phyloP scores from a whole-genome alignment of 371 early-diverging fungal genomes.

The Apophysomyces sp. region DNA sequence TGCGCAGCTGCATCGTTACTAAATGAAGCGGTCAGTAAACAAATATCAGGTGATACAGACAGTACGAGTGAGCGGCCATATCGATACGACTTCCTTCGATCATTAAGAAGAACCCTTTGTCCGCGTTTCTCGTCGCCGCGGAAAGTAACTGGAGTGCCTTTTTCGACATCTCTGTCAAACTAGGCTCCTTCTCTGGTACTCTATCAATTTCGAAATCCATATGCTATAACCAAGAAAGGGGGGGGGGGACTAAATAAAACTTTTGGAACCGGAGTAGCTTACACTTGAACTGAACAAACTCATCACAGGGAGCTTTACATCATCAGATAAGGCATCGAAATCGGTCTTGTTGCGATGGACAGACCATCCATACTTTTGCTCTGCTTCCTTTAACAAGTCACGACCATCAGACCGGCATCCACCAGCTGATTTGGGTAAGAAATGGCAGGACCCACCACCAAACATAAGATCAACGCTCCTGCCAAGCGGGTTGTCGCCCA shows the following conservation, averaged over 20 bases:
- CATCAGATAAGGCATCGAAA: constrained; percentile 55
- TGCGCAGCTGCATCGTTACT: constrained; percentile 93
- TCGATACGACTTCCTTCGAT: constrained; percentile 94
- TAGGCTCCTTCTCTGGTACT: constrained; percentile 64
- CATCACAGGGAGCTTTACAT: constrained; percentile 65
- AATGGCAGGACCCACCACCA: constrained; percentile 89
- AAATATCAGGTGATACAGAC: constrained; percentile 7
- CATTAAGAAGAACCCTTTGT: constrained; percentile 91
- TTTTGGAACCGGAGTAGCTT: constrained; percentile 9
- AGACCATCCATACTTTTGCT: constrained; percentile 58
- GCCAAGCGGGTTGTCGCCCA: constrained; percentile 80
- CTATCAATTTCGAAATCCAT: constrained; percentile 93
- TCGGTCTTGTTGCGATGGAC: constrained; percentile 44
- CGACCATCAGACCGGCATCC: constrained; percentile 75
- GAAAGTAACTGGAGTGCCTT: constrained; percentile 74
- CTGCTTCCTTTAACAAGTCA: constrained; percentile 61
- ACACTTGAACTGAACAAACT: constrained; percentile 72
- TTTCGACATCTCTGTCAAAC: constrained; percentile 81
- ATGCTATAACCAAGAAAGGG: constrained; percentile 44
- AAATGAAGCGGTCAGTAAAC: constrained; percentile 20
- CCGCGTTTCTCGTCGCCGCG: constrained; percentile 25
- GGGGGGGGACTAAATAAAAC: not conserved
- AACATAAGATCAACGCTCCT: constrained; percentile 81
- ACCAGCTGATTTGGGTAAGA: constrained; percentile 59
- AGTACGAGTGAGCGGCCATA: constrained; percentile 77